A percentile compares a stretch with the other conserved stretches of the same genome.
Evolutionary conservation across 2,329 filamentous ascomycete genomes (phyloP).

Genomic region (Ophidiomyces ophidiicola): DNA sequence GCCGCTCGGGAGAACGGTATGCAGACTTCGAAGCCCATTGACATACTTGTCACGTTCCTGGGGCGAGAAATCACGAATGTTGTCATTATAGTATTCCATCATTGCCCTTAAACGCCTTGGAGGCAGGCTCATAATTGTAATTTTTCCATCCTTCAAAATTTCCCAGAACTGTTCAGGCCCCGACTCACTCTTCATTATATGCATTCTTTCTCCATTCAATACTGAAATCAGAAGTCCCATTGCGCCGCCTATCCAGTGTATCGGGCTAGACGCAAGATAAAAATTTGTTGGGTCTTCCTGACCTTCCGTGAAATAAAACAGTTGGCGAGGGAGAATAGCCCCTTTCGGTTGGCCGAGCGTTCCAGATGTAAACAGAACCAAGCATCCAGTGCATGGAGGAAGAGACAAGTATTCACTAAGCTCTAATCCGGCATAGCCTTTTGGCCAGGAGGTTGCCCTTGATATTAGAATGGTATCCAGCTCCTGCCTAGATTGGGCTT

Average conservation of each 20-base stretch:
- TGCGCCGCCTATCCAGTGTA: slow-evolving; percentile 10
- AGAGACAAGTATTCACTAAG: slow-evolving; percentile 2
- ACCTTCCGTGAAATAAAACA: slow-evolving; percentile 2
- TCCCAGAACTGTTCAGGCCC: slow-evolving; percentile 8
- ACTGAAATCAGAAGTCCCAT: not conserved
- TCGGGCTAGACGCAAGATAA: slow-evolving; percentile 4
- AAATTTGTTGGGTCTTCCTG: not conserved
- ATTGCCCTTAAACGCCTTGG: slow-evolving; percentile 1
- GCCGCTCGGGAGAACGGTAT: slow-evolving; percentile 4
- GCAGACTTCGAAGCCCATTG: slow-evolving; percentile 5
- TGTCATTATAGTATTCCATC: slow-evolving; percentile 13
- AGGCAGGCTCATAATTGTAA: not conserved
- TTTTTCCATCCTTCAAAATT: slow-evolving; percentile 1
- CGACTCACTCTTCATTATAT: not conserved
- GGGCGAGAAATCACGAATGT: slow-evolving; percentile 5
- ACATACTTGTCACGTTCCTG: slow-evolving; percentile 6
- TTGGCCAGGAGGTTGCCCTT: not conserved
- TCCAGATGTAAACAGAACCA: slow-evolving; percentile 38
- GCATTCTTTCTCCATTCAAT: slow-evolving; percentile 4
- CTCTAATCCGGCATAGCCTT: not conserved
- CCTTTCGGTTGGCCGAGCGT: slow-evolving; percentile 37
- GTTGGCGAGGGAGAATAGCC: slow-evolving; percentile 21
- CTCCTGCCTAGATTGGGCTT: slow-evolving; percentile 11
- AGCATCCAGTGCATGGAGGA: slow-evolving; percentile 7
- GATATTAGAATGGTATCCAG: not conserved